Percentiles rank a stretch among this genome's conserved stretches.
Evolutionary conservation across 495 filamentous ascomycete genomes (phyloP).

Genomic region (Penicillium pulvis): DNA sequence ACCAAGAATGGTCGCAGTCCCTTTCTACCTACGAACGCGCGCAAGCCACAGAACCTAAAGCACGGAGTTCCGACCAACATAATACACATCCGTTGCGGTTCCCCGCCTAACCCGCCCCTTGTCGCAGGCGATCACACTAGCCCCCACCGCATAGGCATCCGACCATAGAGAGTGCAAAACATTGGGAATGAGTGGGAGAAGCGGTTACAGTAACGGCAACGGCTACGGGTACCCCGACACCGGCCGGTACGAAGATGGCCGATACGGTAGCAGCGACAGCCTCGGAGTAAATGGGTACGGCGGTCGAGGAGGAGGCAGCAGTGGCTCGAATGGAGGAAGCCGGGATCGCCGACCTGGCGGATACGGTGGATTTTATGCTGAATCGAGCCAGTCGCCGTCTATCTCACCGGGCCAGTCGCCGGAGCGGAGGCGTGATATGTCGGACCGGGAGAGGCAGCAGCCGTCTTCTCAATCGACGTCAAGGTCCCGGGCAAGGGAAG

Average conservation of each 20-base stretch:
- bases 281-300: constrained; percentile 38
- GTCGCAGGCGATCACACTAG: constrained; percentile 20
- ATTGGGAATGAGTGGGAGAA: constrained; percentile 46
- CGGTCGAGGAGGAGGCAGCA: constrained; percentile 23
- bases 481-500: constrained; percentile 41
- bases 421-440: constrained; percentile 39
- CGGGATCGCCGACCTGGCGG: constrained; percentile 44
- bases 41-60: constrained; percentile 21
- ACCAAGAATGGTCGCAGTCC: constrained; percentile 25
- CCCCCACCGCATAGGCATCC: constrained; percentile 10
- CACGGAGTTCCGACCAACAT: not conserved
- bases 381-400: constrained; percentile 22
- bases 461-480: constrained; percentile 32
- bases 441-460: constrained; percentile 39
- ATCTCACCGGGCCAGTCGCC: constrained; percentile 32
- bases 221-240: constrained; percentile 48
- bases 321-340: constrained; percentile 24
- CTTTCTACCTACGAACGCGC: constrained; percentile 13
- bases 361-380: constrained; percentile 48
- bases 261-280: constrained; percentile 35
- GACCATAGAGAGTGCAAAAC: constrained; percentile 4
- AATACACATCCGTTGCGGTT: not conserved
- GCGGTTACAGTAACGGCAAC: constrained; percentile 47
- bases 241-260: constrained; percentile 45
- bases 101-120: constrained; percentile 23